phyloP scores from a whole-genome alignment of 345 rosid species.

The Salix dunnii region DNA sequence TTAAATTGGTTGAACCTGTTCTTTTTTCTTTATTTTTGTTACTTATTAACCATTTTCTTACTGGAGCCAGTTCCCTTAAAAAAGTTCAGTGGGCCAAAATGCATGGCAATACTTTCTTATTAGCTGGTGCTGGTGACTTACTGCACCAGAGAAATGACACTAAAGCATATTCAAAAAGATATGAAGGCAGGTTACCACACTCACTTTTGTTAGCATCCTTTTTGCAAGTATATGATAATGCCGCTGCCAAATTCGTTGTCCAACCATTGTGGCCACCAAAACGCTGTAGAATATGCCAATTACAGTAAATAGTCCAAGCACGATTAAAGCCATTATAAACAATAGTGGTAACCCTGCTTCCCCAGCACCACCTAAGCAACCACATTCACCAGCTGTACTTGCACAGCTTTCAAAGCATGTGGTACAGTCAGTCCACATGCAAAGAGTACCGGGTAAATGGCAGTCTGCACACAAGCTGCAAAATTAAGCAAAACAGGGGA shows the following conservation, averaged over 20 bases:
- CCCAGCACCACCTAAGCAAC: conserved; percentile 98
- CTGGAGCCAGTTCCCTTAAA: background rate
- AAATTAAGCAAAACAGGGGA: conserved; percentile 5
- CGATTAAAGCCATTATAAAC: conserved; percentile 74
- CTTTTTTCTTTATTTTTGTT: background rate
- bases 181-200: conserved; percentile 10
- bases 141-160: background rate
- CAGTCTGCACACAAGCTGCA: conserved; percentile 97
- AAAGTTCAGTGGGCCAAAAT: background rate
- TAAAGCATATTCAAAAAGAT: background rate
- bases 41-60: background rate
- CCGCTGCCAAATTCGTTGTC: conserved; percentile 98
- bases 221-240: conserved; percentile 98
- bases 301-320: conserved; percentile 87
- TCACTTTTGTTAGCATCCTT: conserved; percentile 96
- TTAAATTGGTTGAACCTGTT: background rate
- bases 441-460: conserved; percentile 95
- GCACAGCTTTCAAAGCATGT: conserved; percentile 97
- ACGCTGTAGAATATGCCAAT: conserved; percentile 95
- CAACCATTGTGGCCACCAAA: conserved; percentile 98
- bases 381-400: conserved; percentile 86
- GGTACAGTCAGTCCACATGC: conserved; percentile 99
- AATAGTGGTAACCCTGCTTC: conserved; percentile 93
- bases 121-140: background rate
- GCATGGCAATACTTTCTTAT: background rate